Conservation (phyloP, 2,329 filamentous ascomycete genomes). For the Fusarium camptoceras region DNA sequence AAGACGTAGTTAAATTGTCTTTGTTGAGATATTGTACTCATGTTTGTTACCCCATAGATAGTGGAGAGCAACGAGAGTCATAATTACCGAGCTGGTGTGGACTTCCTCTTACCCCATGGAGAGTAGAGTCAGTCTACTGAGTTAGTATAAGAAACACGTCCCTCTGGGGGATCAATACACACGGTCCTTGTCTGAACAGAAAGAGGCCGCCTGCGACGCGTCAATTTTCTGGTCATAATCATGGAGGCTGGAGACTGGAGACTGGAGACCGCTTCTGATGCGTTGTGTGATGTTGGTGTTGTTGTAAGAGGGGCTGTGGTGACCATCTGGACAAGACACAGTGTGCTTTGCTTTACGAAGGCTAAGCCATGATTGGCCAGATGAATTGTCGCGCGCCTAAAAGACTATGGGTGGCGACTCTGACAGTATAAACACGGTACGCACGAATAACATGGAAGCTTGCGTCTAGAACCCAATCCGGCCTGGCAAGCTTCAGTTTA, state of each 20-base stretch:
- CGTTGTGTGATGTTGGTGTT: slow-evolving; percentile 27
- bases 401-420: slow-evolving; percentile 1
- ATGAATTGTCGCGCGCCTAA: neutral
- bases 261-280: slow-evolving; percentile 15
- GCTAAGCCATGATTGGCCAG: slow-evolving; percentile 16
- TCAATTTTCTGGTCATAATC: slow-evolving; percentile 5
- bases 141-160: neutral
- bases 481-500: slow-evolving; percentile 1
- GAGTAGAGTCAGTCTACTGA: neutral
- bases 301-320: slow-evolving; percentile 33
- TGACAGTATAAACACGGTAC: slow-evolving; percentile 28
- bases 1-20: neutral
- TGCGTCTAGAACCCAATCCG: slow-evolving; percentile 15
- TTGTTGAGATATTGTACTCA: neutral
- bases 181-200: neutral
- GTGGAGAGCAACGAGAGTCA: neutral
- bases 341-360: slow-evolving; percentile 2
- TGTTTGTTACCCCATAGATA: neutral
- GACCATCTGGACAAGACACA: slow-evolving; percentile 11
- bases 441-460: neutral
- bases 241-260: slow-evolving; percentile 20
- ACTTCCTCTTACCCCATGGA: neutral
- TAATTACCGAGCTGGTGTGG: neutral
- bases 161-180: neutral
- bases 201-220: slow-evolving; percentile 32